Percentiles rank a stretch among this genome's conserved stretches.
These are phyloP conservation scores for Circinella umbellata DNA, from an alignment of 371 early-diverging fungal species.

Conservation along the genomic window DNA sequence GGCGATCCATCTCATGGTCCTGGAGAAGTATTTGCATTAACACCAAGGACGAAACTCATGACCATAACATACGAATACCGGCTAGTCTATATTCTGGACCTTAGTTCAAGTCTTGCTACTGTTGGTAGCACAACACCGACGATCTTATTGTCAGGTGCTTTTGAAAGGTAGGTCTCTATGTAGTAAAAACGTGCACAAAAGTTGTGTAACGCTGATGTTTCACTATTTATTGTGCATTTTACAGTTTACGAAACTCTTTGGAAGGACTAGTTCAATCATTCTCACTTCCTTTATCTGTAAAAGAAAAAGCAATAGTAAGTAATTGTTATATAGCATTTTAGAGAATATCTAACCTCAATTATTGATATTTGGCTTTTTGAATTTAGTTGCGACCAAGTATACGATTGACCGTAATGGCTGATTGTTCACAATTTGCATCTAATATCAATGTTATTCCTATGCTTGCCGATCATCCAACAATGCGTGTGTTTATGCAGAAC, in stretches of 20 bases:
- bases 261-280: conserved; percentile 54
- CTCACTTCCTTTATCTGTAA: conserved; percentile 39
- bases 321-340: neutral
- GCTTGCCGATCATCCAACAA: conserved; percentile 64
- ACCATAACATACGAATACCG: conserved; percentile 66
- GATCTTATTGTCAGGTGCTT: conserved; percentile 60
- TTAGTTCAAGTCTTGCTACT: conserved; percentile 73
- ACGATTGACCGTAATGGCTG: conserved; percentile 78
- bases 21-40: conserved; percentile 49
- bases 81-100: conserved; percentile 76
- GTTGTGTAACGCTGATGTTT: conserved; percentile 15
- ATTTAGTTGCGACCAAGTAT: conserved; percentile 51
- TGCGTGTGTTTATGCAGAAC: conserved; percentile 75
- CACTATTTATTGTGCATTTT: neutral
- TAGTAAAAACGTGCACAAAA: too few species aligned
- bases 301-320: conserved; percentile 41
- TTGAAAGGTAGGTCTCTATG: conserved; percentile 58
- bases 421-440: conserved; percentile 74
- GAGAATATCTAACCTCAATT: neutral
- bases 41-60: conserved; percentile 70
- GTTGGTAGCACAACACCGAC: conserved; percentile 64
- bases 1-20: neutral
- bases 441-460: conserved; percentile 62
- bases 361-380: too few species aligned
- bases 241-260: conserved; percentile 41